Conservation (phyloP, 371 early-diverging fungal genomes). For the Modicella reniformis region DNA sequence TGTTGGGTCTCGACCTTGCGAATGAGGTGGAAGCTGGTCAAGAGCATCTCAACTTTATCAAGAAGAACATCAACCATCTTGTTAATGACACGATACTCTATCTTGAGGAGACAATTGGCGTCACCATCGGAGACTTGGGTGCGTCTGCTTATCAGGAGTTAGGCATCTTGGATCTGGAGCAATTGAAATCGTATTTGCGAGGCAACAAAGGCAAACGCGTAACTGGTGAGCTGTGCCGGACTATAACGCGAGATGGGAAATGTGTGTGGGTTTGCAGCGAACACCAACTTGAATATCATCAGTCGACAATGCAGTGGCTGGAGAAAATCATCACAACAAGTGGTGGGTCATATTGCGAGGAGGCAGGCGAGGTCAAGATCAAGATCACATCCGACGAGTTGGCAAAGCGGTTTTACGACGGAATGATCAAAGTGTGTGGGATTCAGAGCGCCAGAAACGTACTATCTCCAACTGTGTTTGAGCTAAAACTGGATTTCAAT, state of each 20-base stretch:
- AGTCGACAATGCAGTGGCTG: not conserved
- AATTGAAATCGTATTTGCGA: not conserved
- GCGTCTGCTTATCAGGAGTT: not conserved
- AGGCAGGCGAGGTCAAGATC: not conserved
- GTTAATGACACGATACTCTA: not conserved
- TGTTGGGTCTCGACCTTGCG: not conserved
- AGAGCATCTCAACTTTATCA: not conserved
- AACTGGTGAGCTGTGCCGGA: not conserved
- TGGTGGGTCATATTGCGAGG: too few relatives aligned
- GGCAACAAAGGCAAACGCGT: not conserved
- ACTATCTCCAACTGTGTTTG: too few relatives aligned
- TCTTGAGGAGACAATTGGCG: not conserved
- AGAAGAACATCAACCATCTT: not conserved
- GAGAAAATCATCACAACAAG: not conserved
- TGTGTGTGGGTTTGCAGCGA: not conserved
- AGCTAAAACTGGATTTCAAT: too few relatives aligned
- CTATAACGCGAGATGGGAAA: not conserved
- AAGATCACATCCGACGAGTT: not conserved
- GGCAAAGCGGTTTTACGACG: not conserved
- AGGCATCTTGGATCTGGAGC: not conserved
- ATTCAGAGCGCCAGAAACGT: not conserved
- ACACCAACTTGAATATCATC: not conserved
- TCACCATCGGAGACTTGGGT: not conserved
- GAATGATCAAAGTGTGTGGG: not conserved
- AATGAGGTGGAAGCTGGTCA: not conserved